These are phyloP conservation scores for Xylaria flabelliformis DNA, from an alignment of 495 filamentous ascomycete species.

Conservation along the genomic window DNA sequence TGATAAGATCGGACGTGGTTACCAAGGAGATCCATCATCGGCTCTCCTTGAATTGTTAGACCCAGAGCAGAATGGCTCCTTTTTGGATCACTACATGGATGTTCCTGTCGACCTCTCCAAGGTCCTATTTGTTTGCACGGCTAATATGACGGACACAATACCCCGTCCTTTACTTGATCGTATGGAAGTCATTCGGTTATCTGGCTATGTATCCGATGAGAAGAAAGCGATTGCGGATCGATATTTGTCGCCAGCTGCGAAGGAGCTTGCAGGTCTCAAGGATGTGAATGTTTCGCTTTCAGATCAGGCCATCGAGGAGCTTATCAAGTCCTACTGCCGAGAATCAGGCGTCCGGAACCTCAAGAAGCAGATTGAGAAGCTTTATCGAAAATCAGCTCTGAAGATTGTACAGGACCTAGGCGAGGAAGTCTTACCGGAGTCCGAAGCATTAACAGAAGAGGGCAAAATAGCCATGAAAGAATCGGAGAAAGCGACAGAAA, in stretches of 20 bases:
- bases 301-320: constrained; percentile 86
- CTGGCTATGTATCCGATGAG: constrained; percentile 96
- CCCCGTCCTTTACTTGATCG: constrained; percentile 92
- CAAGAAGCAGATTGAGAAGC: constrained; percentile 99
- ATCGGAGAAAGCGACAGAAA: constrained; percentile 50
- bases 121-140: constrained; percentile 98
- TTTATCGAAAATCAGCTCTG: constrained; percentile 95
- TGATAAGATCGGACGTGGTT: constrained; percentile 95
- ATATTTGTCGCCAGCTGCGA: constrained; percentile 90
- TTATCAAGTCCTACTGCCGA: constrained; percentile 98
- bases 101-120: constrained; percentile 97
- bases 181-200: constrained; percentile 98
- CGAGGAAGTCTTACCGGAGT: constrained; percentile 82
- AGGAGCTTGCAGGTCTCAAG: constrained; percentile 89
- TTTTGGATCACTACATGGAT: constrained; percentile 99
- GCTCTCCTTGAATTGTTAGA: constrained; percentile 94
- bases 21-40: constrained; percentile 95
- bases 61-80: constrained; percentile 96
- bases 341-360: constrained; percentile 97
- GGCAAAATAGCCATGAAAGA: constrained; percentile 83
- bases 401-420: constrained; percentile 97
- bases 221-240: constrained; percentile 98
- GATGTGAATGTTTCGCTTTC: constrained; percentile 85
- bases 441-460: constrained; percentile 83
- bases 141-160: constrained; percentile 99